phyloP scores from a whole-genome alignment of 257 asterid genomes.

The Solanum corneliomulleri region DNA sequence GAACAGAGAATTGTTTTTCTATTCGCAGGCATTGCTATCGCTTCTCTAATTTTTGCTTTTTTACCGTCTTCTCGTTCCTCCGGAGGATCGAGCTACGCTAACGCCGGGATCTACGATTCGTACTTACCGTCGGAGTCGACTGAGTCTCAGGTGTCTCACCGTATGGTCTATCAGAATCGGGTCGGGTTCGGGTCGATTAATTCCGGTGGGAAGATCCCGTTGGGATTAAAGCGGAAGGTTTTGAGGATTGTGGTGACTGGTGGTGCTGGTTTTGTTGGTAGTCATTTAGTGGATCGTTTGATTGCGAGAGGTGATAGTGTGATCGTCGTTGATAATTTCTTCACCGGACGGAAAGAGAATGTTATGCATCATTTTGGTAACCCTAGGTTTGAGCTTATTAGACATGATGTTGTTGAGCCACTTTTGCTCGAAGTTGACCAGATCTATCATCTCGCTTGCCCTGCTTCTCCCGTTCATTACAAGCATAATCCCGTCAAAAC shows the following conservation, averaged over 20 bases:
- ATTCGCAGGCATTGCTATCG: constrained; percentile 39
- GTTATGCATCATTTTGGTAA: constrained; percentile 82
- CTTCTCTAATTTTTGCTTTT: constrained; percentile 23
- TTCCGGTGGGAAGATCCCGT: constrained; percentile 78
- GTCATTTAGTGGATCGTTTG: constrained; percentile 86
- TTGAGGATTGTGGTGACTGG: constrained; percentile 85
- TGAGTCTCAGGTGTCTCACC: constrained; percentile 13
- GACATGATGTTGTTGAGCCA: constrained; percentile 99
- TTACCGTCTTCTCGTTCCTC: constrained; percentile 5
- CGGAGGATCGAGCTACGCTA: background rate
- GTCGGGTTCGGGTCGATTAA: constrained; percentile 34
- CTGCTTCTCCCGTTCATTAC: constrained; percentile 97
- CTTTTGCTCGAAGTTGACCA: constrained; percentile 85
- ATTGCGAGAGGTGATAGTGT: constrained; percentile 85
- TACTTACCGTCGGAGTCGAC: constrained; percentile 25
- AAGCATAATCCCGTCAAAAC: constrained; percentile 96
- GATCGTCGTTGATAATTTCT: constrained; percentile 92
- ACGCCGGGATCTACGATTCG: constrained; percentile 11
- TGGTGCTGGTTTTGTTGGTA: constrained; percentile 95
- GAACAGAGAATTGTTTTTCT: constrained; percentile 40
- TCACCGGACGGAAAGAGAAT: constrained; percentile 89
- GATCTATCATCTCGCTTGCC: constrained; percentile 99
- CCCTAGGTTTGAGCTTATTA: constrained; percentile 77
- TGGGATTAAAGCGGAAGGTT: constrained; percentile 65
- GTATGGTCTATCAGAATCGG: constrained; percentile 40